Percentiles rank a stretch among this genome's conserved stretches.
phyloP scores from a whole-genome alignment of 306 rosid genomes.

The Prunus mira region DNA sequence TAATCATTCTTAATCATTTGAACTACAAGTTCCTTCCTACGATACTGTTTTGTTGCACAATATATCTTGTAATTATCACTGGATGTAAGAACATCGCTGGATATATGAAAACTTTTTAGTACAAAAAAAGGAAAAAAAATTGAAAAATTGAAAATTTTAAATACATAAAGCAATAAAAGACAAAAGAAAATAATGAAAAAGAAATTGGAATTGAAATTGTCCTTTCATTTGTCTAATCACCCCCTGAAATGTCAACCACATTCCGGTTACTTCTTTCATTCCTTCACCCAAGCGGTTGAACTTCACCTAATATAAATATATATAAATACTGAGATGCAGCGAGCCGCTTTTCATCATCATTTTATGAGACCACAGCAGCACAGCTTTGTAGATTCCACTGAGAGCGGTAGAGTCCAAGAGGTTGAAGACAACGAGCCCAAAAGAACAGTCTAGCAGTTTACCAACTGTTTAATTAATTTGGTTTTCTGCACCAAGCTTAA shows the following conservation, averaged over 20 bases:
- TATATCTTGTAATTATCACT: background rate
- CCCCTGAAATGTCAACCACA: constrained; percentile 64
- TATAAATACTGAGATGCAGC: constrained; percentile 77
- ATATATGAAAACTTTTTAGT: no score
- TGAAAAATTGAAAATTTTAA: background rate
- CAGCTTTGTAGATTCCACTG: constrained; percentile 17
- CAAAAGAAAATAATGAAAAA: constrained; percentile 20
- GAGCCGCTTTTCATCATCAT: constrained; percentile 62
- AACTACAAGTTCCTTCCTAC: accelerated
- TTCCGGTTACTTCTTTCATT: constrained; percentile 36
- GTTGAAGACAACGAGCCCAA: constrained; percentile 8
- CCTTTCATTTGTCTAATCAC: constrained; percentile 62
- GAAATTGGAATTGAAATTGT: constrained; percentile 46
- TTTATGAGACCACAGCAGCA: constrained; percentile 32
- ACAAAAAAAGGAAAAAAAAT: background rate
- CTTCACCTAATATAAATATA: constrained; percentile 11
- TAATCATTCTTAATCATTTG: no score
- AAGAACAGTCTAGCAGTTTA: background rate
- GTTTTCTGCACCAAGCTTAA: background rate
- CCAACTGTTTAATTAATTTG: constrained; percentile 1
- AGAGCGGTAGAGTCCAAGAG: background rate
- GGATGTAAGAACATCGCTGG: no score
- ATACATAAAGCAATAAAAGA: background rate
- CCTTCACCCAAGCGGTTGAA: constrained; percentile 14
- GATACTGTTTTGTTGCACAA: no score